These are phyloP conservation scores for Xylariaceae sp. DNA, from an alignment of 2,329 filamentous ascomycete species.

Conservation along the genomic window DNA sequence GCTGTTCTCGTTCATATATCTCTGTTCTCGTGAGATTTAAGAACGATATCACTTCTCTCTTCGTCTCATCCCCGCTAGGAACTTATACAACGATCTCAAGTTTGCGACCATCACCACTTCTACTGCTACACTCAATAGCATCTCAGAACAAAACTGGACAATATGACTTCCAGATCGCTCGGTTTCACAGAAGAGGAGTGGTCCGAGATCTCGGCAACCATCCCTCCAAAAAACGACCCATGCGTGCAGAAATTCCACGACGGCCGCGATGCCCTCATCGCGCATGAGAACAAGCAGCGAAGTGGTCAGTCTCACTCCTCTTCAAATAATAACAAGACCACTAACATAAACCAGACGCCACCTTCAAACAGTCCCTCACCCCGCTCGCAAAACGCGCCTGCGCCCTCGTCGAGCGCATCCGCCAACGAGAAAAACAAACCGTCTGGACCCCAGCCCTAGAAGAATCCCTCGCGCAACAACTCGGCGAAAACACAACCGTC, in stretches of 20 bases:
- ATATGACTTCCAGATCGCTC: slow-evolving; percentile 13
- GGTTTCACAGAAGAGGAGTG: slow-evolving; percentile 50
- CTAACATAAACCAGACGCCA: slow-evolving; percentile 49
- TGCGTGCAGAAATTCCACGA: slow-evolving; percentile 78
- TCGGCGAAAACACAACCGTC: slow-evolving; percentile 55
- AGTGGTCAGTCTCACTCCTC: slow-evolving; percentile 54
- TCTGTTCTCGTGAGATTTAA: no score
- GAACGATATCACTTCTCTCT: no score
- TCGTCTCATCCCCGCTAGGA: background rate
- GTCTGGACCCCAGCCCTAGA: slow-evolving; percentile 74
- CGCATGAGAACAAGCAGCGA: slow-evolving; percentile 74
- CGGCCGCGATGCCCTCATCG: slow-evolving; percentile 69
- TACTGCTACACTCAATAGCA: background rate
- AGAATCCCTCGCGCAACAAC: slow-evolving; percentile 58
- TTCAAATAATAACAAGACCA: no score
- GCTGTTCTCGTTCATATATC: background rate
- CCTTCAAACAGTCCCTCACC: slow-evolving; percentile 69
- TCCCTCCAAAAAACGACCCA: slow-evolving; percentile 58
- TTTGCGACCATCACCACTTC: no score
- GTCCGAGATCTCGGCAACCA: slow-evolving; percentile 50
- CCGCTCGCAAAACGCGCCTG: slow-evolving; percentile 74
- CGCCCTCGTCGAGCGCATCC: slow-evolving; percentile 73
- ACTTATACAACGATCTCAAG: background rate
- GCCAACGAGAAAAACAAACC: slow-evolving; percentile 66
- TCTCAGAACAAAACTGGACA: background rate